Percentiles rank a stretch among this genome's conserved stretches.
Evolutionary conservation across 176 grass and related monocot species (phyloP).

Genomic region (Panicum miliaceum): DNA sequence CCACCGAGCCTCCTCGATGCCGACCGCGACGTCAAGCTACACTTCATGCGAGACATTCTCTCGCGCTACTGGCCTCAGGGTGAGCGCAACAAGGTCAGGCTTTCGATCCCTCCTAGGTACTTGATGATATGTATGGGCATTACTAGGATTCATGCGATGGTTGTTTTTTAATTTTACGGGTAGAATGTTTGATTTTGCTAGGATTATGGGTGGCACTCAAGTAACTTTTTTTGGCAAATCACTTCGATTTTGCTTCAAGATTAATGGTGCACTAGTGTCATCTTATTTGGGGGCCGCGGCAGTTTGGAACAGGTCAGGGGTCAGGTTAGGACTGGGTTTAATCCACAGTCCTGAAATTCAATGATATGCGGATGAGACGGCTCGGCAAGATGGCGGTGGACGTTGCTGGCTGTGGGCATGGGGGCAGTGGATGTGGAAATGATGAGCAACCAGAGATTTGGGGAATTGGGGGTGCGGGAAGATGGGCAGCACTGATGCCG

Average conservation of each 20-base stretch:
- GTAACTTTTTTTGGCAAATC: neutral
- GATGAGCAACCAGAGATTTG: neutral
- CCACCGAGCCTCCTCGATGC: conserved; percentile 71
- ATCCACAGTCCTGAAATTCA: neutral
- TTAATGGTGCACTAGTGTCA: neutral
- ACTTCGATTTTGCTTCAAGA: neutral
- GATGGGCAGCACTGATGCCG: neutral
- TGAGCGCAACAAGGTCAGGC: conserved; percentile 67
- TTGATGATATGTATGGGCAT: neutral
- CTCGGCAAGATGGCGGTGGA: neutral
- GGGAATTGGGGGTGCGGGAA: neutral
- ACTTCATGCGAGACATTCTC: conserved; percentile 71
- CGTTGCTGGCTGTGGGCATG: no score
- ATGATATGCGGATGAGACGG: neutral
- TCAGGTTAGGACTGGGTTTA: neutral
- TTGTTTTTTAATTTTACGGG: neutral
- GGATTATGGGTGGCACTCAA: neutral
- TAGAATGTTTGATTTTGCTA: conserved; percentile 24
- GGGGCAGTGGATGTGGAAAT: neutral
- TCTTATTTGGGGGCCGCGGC: neutral
- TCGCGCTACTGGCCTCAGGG: conserved; percentile 74
- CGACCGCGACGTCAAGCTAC: conserved; percentile 64
- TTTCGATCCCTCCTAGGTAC: conserved; percentile 16
- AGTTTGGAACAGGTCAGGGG: neutral
- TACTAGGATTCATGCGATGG: neutral